These are phyloP conservation scores for Camelina neglecta DNA, from an alignment of 345 rosid genomes.

Conservation along the genomic window DNA sequence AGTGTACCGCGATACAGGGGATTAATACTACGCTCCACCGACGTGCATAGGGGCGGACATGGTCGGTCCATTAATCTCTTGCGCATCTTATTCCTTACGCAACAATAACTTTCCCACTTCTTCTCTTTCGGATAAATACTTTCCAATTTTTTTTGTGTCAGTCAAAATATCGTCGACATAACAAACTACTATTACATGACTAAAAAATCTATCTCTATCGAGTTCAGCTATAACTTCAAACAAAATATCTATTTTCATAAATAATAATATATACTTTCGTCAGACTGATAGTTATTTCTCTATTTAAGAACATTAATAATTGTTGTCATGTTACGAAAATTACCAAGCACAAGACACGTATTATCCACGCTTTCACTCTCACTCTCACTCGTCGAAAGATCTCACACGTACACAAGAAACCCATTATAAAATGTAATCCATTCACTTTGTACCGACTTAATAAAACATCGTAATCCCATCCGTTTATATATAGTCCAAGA, in stretches of 20 bases:
- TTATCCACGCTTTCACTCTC: slow-evolving; percentile 36
- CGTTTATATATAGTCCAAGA: slow-evolving; percentile 25
- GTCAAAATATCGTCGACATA: background rate
- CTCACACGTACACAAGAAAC: slow-evolving; percentile 39
- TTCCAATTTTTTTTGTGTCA: background rate
- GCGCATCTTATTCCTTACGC: slow-evolving; percentile 33
- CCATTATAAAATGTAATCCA: slow-evolving; percentile 6
- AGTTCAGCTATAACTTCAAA: background rate
- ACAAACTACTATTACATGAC: background rate
- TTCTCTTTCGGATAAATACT: background rate
- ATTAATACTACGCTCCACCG: slow-evolving; percentile 27
- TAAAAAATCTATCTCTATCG: background rate
- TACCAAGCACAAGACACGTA: slow-evolving; percentile 34
- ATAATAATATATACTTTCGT: background rate
- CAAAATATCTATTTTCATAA: slow-evolving; percentile 9
- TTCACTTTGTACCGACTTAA: slow-evolving; percentile 30
- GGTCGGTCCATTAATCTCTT: slow-evolving; percentile 36
- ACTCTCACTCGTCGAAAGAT: slow-evolving; percentile 20
- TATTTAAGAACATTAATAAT: background rate
- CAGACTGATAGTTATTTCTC: no score
- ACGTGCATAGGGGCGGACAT: slow-evolving; percentile 22
- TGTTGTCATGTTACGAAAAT: background rate
- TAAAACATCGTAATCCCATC: slow-evolving; percentile 2
- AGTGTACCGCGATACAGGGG: slow-evolving; percentile 23
- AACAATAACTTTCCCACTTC: background rate